These are phyloP conservation scores for Populus hybrid DNA, from an alignment of 441 rosid genomes.

Conservation along the genomic window DNA sequence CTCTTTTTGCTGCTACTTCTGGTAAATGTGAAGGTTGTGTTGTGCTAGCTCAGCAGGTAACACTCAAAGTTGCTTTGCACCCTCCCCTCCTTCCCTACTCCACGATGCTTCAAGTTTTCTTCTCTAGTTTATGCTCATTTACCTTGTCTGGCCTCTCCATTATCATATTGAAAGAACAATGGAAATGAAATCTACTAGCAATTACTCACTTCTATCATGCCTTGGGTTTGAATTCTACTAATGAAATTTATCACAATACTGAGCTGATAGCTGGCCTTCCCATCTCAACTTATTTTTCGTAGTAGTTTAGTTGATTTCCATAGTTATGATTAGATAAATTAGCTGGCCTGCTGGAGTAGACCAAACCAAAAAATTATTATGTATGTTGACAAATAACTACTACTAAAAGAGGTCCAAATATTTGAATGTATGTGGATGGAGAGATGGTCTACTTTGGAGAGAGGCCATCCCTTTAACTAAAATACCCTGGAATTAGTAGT, in stretches of 20 bases:
- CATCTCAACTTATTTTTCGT: background rate
- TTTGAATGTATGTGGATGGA: background rate
- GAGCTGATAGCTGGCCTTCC: background rate
- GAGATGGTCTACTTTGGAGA: background rate
- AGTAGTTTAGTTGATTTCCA: background rate
- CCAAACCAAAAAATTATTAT: background rate
- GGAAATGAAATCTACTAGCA: background rate
- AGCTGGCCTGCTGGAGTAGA: background rate
- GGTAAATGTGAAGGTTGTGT: slow-evolving; percentile 93
- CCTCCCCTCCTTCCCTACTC: slow-evolving; percentile 7
- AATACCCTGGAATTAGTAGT: background rate
- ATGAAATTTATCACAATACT: background rate
- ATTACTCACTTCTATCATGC: background rate
- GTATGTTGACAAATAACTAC: background rate
- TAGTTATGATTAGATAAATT: background rate
- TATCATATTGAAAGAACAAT: background rate
- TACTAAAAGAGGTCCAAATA: background rate
- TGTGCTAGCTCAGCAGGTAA: slow-evolving; percentile 98
- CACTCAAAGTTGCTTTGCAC: slow-evolving; percentile 10
- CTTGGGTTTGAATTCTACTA: background rate
- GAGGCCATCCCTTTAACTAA: background rate
- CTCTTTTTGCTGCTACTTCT: slow-evolving; percentile 77
- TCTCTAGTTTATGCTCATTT: slow-evolving; percentile 7
- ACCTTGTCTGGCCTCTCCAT: slow-evolving; percentile 12
- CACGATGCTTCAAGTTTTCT: slow-evolving; percentile 5